phyloP scores from a whole-genome alignment of 2,329 filamentous ascomycete genomes.

The Fusarium dimerum region DNA sequence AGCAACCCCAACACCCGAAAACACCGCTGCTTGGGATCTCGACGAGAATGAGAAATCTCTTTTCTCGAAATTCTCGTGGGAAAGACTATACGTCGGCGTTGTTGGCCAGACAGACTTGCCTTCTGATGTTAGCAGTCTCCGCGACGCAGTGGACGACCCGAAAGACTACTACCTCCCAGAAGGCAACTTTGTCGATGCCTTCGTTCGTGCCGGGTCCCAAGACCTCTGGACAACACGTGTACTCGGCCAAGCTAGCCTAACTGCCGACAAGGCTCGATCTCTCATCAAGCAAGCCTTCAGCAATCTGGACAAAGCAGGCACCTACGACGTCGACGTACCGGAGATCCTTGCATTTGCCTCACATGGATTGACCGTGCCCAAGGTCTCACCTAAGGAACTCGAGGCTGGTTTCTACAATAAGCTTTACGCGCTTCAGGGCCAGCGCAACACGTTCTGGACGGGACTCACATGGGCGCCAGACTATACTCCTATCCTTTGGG shows the following conservation, averaged over 20 bases:
- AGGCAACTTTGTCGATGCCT: slow-evolving; percentile 11
- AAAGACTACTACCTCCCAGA: slow-evolving; percentile 7
- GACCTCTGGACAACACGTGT: slow-evolving; percentile 14
- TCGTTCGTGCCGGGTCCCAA: background rate
- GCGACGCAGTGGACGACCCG: slow-evolving; percentile 11
- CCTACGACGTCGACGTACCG: slow-evolving; percentile 5
- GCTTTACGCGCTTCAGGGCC: slow-evolving; percentile 36
- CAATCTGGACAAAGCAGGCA: slow-evolving; percentile 6
- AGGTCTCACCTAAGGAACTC: slow-evolving; percentile 31
- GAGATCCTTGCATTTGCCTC: slow-evolving; percentile 18
- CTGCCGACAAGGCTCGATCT: background rate
- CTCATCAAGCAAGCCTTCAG: slow-evolving; percentile 5
- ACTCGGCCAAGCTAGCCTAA: slow-evolving; percentile 3
- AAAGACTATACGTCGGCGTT: slow-evolving; percentile 23
- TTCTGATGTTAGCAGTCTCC: slow-evolving; percentile 3
- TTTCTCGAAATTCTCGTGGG: slow-evolving; percentile 28
- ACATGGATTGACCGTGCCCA: slow-evolving; percentile 19
- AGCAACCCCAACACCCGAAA: slow-evolving; percentile 26
- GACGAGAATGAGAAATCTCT: slow-evolving; percentile 21
- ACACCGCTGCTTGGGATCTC: slow-evolving; percentile 29
- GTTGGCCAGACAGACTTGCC: slow-evolving; percentile 19
- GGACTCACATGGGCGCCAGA: slow-evolving; percentile 27
- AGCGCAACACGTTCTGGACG: slow-evolving; percentile 39
- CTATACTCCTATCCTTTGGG: slow-evolving; percentile 27
- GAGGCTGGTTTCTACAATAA: slow-evolving; percentile 35